Conservation (phyloP, 2,329 filamentous ascomycete species). For the Cryphonectria radicalis region DNA sequence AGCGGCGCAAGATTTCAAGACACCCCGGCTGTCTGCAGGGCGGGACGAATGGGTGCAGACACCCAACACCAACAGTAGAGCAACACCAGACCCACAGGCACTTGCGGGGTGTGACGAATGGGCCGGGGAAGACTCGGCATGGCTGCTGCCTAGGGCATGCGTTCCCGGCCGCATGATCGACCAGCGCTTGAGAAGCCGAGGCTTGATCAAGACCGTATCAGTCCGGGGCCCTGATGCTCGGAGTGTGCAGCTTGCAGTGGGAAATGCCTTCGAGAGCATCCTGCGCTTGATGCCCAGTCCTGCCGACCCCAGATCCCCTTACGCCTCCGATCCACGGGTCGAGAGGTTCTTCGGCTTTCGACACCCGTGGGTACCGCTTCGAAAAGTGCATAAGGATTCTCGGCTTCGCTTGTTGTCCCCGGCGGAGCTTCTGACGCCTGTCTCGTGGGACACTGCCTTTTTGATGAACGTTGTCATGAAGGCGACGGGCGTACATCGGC, state of each 20-base stretch:
- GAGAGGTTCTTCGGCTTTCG: constrained; percentile 63
- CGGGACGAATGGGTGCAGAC: constrained; percentile 60
- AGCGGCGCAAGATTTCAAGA: constrained; percentile 52
- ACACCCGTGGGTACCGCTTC: constrained; percentile 73
- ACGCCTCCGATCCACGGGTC: constrained; percentile 40
- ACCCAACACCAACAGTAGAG: constrained; percentile 51
- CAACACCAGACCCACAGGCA: constrained; percentile 48
- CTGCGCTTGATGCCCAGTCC: constrained; percentile 50
- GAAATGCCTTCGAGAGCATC: constrained; percentile 63
- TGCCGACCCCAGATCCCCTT: constrained; percentile 39
- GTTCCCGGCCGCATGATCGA: constrained; percentile 66
- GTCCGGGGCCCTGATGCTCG: constrained; percentile 67
- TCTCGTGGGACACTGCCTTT: constrained; percentile 73
- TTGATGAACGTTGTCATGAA: constrained; percentile 76
- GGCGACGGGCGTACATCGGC: constrained; percentile 62
- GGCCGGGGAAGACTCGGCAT: constrained; percentile 56
- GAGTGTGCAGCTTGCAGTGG: constrained; percentile 68
- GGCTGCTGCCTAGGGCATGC: constrained; percentile 72
- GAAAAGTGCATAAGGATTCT: constrained; percentile 76
- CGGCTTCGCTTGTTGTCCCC: constrained; percentile 72
- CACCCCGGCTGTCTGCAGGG: constrained; percentile 38
- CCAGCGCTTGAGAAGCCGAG: constrained; percentile 74
- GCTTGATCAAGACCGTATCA: constrained; percentile 67
- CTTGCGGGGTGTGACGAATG: constrained; percentile 53
- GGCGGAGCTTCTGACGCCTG: constrained; percentile 73